Base-by-base conservation (phyloP, 768 basidiomycete species). In the Russula brevipes region DNA sequence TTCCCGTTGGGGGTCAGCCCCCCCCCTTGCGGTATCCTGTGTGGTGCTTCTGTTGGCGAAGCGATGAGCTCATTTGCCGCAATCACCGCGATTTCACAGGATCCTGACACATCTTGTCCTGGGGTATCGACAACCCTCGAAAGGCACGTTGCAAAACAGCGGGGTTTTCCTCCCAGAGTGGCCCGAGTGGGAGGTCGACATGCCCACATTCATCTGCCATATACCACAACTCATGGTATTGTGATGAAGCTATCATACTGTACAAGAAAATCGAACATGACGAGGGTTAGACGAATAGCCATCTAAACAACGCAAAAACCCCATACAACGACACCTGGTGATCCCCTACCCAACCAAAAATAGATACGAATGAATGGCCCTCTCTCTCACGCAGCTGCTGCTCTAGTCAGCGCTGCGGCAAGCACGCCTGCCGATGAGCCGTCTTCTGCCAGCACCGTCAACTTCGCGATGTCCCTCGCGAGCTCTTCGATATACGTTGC, bases 401-500 rank as follows among this genome's bases (percentile, higher is more conserved):
- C 44, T 44, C 63, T 59, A 8, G 63, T 36, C 5, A 64, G 36
- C 1, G 63, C 63, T 2, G 63, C 63, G 14, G 63, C 46, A 30
- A 64, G 59, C 47, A 64, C 63, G 6, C 63, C 54, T 0, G 63
- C 63, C 2, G 63, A 64, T 3, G 63, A 64, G 2, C 63, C 63
- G 19, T 64, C 63, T 49, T 64, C 63, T 10, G 63, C 63, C 5
- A 64, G 54, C 5, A 64, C 63, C 10, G 63, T 39, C n/a, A 64
- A 51, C 9, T 35, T 42, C 5, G 63, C 54, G 16, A 72, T 49
- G 59, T 76, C 72, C 24, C 63, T 53, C 16, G 67, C 54, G 35
- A 76, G 44, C 39, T 64, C 71, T 41, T 74, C 71, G 33, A 79
- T 74, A 46, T 72, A 73, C 47, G 70, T 71, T 5, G 69, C 72